Evolutionary conservation across 352 stramenopile species (phyloP), one percentile per base, ranked within the genome.

Genomic region (Phytophthora vignae): DNA sequence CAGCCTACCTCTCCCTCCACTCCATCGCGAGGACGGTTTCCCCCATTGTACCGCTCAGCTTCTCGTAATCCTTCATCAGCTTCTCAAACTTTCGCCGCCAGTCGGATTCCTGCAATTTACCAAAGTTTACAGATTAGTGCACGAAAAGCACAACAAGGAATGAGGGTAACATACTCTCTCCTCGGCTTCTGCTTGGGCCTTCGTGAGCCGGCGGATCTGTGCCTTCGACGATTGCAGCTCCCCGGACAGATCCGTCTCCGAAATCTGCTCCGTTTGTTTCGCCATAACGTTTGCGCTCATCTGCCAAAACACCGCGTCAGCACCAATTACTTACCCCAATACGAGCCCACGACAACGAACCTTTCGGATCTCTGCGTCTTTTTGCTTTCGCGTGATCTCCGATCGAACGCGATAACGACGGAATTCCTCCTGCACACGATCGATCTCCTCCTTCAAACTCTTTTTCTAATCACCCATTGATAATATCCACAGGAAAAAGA

Each of bases 321-420:
- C 49, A 50, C 19, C 19, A 60, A 48, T 38, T 46, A 14, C 59
- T 5, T 17, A 12, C 17, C 64, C 22, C 4, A 2, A 3, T 3
- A 6, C 14, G 31, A 38, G 10, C 33, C 22, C 22, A 25, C 22
- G 1, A 31, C 12, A 38, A 27, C 59, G 44, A 36, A 95, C 90
- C 82, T 96, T 96, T 60, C 83, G 80, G 48, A 95, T 90, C 67
- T 96, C 88, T 0, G 90, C 88, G 31, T 96, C 90, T 72, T 96
- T 95, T 65, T 96, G 90, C 66, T 96, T 96, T n/a, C 90, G 69
- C 19, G 88, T 92, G 69, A 96, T 96, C 67, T 96, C 90, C 54
- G 90, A 88, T 31, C 90, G 85, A 56, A 96, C 88, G 22, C 90
- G 90, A 75, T 96, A 96, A 31, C 90, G 85, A 21, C 90, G 87